Evolutionary conservation across 345 rosid genomes (phyloP), one percentile per base, ranked within the genome.

Genomic region (Gossypium bickii): DNA sequence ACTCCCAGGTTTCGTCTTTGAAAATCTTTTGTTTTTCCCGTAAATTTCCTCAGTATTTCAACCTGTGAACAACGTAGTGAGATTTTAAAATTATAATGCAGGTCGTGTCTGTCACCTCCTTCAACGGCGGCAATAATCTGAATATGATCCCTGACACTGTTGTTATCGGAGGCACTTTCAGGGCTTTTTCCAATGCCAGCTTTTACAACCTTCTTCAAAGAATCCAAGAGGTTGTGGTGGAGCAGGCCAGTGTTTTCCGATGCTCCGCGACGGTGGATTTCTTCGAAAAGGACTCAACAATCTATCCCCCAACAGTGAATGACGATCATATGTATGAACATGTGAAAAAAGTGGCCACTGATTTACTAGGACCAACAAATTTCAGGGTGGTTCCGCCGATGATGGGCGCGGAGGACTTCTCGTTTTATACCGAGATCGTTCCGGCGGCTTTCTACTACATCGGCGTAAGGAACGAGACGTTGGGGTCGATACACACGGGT

Each of bases 331-430:
- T 87, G 89, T 90, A 87, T 72, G 82, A 87, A 74, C 98, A 93
- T 76, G 94, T 90, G n/a, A 86, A 78, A 82, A 88, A 86, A 76
- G 93, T 85, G 70, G 89, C 93, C 0, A 58, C 66, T 2, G 90
- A 89, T 41, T 66, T 93, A 81, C 71, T 92, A 7, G 96, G 96
- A 62, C 80, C 77, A 8, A 72, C 59, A n/a, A 81, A 87, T 66
- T 92, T 90, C 74, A 82, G 82, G 56, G 81, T 86, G 68, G 92
- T 90, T 20, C 92, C 86, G 12, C 93, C 92, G 0, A 82, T 90
- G 86, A 93, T 93, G 98, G 98, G 96, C 17, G 96, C 98, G 0
- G 98, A 93, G 82, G 98, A 93, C 79, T 93, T 92, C 75, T 86
- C 96, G 17, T 93, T 93, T 75, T 93, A 89, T 83, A 77, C 97